Conservation (phyloP, 495 filamentous ascomycete species). For the Neurospora pannonica region DNA sequence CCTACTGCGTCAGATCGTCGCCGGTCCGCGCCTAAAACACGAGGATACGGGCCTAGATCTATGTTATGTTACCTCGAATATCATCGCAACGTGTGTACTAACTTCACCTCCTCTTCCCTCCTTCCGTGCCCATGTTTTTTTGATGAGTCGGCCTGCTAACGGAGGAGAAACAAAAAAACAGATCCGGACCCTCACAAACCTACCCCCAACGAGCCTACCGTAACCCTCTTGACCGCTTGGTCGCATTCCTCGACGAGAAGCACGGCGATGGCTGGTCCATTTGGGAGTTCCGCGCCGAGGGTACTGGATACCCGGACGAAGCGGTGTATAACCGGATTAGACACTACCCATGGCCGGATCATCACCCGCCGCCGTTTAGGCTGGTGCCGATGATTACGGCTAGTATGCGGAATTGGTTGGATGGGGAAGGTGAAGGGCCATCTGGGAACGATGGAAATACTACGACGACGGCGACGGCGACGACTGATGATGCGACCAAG, state of each 20-base stretch:
- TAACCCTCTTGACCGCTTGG: constrained; percentile 76
- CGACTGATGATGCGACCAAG: neutral
- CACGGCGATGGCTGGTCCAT: constrained; percentile 82
- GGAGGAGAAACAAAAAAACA: constrained; percentile 4
- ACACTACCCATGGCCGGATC: constrained; percentile 94
- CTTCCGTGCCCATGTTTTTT: neutral
- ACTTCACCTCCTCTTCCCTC: neutral
- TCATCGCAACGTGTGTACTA: constrained; percentile 49
- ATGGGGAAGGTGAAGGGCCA: constrained; percentile 13
- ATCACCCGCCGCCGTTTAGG: constrained; percentile 90
- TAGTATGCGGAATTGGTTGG: constrained; percentile 80
- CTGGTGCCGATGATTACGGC: constrained; percentile 81
- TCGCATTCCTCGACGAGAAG: constrained; percentile 74
- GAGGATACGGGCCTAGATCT: constrained; percentile 83
- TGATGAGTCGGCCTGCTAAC: neutral
- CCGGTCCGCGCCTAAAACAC: constrained; percentile 72
- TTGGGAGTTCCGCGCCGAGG: constrained; percentile 96
- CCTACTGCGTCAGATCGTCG: constrained; percentile 48
- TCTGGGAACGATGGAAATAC: neutral
- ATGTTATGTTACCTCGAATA: constrained; percentile 85
- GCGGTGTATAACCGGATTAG: constrained; percentile 76
- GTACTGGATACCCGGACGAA: constrained; percentile 85
- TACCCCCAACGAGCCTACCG: constrained; percentile 88
- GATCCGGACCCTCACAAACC: constrained; percentile 77
- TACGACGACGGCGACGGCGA: neutral